Evolutionary conservation across 495 filamentous ascomycete genomes (phyloP).

Genomic region (Astrothelium macrocarpum): DNA sequence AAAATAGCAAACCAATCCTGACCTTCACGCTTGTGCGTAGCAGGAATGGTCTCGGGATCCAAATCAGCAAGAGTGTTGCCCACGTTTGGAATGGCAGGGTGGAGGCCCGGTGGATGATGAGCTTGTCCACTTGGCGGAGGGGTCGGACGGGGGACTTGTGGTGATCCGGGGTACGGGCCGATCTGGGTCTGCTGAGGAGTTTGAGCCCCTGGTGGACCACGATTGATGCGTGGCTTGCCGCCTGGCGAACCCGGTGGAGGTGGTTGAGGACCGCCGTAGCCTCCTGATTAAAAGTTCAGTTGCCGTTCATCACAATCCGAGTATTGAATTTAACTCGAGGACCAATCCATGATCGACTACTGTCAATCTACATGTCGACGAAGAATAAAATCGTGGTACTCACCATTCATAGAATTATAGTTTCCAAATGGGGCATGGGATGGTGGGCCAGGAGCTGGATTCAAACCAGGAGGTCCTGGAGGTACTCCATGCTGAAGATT

Average conservation of each 20-base stretch:
- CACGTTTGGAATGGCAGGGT: slow-evolving; percentile 42
- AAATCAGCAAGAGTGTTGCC: slow-evolving; percentile 81
- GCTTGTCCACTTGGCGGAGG: slow-evolving; percentile 49
- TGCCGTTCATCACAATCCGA: slow-evolving; percentile 10
- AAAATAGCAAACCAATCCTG: slow-evolving; percentile 36
- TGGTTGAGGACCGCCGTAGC: slow-evolving; percentile 54
- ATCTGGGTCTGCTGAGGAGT: slow-evolving; percentile 84
- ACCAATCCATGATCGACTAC: not conserved
- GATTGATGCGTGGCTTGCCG: slow-evolving; percentile 45
- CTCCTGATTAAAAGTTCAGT: slow-evolving; percentile 26
- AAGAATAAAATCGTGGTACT: slow-evolving; percentile 21
- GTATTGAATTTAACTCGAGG: not conserved
- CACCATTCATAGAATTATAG: slow-evolving; percentile 56
- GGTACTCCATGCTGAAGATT: slow-evolving; percentile 29
- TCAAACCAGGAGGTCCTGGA: slow-evolving; percentile 32
- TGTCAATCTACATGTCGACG: not conserved
- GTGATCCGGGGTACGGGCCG: slow-evolving; percentile 82
- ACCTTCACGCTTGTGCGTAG: slow-evolving; percentile 46
- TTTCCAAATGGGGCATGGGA: slow-evolving; percentile 32
- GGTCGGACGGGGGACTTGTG: slow-evolving; percentile 74
- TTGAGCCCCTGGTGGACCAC: slow-evolving; percentile 60
- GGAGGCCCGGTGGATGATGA: slow-evolving; percentile 20
- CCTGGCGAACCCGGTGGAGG: slow-evolving; percentile 81
- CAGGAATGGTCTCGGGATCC: slow-evolving; percentile 72
- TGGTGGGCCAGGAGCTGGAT: slow-evolving; percentile 29